Percentiles rank a stretch among this genome's conserved stretches.
Conservation (phyloP, 2,329 filamentous ascomycete genomes). For the Fusarium kyushuense region DNA sequence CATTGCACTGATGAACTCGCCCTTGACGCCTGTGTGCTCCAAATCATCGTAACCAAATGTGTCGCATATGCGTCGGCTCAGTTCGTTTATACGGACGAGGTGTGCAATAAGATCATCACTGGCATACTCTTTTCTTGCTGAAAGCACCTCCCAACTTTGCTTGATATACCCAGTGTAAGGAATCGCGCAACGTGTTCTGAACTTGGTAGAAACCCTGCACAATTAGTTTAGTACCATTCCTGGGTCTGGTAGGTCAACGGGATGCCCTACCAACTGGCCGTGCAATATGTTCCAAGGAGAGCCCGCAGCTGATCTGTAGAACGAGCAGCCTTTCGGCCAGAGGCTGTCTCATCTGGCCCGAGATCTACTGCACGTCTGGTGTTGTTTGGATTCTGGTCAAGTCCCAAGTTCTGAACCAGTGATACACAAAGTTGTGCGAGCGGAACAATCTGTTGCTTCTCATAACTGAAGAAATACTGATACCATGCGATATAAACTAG, state of each 20-base stretch:
- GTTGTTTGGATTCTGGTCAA: conserved; percentile 20
- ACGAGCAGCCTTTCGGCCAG: not conserved
- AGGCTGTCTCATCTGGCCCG: conserved; percentile 13
- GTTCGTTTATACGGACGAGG: conserved; percentile 3
- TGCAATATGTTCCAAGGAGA: conserved; percentile 22
- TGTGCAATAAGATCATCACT: not conserved
- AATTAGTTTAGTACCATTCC: fast-evolving
- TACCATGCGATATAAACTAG: conserved; percentile 21
- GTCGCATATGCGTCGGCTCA: conserved; percentile 9
- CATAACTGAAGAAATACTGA: conserved; percentile 20
- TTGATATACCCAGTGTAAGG: conserved; percentile 21
- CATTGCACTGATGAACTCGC: conserved; percentile 21
- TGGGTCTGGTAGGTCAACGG: fast-evolving
- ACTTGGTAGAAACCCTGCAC: conserved; percentile 15
- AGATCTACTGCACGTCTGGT: conserved; percentile 21
- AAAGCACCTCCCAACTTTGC: conserved; percentile 5
- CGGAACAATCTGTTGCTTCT: conserved; percentile 21
- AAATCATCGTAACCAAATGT: conserved; percentile 23
- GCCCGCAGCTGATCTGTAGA: conserved; percentile 14
- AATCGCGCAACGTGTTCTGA: conserved; percentile 7
- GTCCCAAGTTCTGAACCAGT: not conserved
- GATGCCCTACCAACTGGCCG: conserved; percentile 6
- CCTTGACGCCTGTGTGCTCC: conserved; percentile 7
- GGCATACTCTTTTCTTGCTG: not conserved
- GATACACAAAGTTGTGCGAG: conserved; percentile 18